These are phyloP conservation scores for Calonectria hawksworthii DNA, from an alignment of 2,329 filamentous ascomycete genomes.

Conservation along the genomic window DNA sequence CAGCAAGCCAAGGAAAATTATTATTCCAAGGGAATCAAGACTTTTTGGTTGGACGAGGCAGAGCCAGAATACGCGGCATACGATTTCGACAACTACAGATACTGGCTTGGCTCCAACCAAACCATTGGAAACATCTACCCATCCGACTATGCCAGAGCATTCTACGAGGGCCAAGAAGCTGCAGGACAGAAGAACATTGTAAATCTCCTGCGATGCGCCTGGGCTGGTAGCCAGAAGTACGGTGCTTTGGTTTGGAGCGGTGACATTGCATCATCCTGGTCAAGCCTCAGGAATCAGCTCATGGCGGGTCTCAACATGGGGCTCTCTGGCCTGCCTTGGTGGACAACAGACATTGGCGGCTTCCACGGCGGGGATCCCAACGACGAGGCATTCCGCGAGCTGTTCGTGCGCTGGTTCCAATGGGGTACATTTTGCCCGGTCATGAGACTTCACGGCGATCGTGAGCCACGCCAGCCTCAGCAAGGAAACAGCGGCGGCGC, in stretches of 20 bases:
- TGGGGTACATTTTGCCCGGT: constrained; percentile 78
- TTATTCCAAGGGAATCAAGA: constrained; percentile 71
- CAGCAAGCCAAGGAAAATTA: constrained; percentile 71
- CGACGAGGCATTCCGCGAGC: constrained; percentile 69
- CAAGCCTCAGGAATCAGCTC: constrained; percentile 70
- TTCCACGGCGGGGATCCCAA: constrained; percentile 75
- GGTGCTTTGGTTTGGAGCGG: constrained; percentile 77
- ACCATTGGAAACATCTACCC: constrained; percentile 72
- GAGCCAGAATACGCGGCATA: constrained; percentile 76
- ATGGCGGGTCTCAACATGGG: constrained; percentile 77
- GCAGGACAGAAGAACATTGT: constrained; percentile 70
- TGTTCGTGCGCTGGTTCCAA: constrained; percentile 78
- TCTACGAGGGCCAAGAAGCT: constrained; percentile 69
- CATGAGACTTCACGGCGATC: constrained; percentile 76
- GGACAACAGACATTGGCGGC: constrained; percentile 79
- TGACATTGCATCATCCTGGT: constrained; percentile 76
- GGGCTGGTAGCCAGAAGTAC: constrained; percentile 71
- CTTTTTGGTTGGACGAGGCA: constrained; percentile 79
- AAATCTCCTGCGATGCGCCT: constrained; percentile 67
- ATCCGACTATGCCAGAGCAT: constrained; percentile 68
- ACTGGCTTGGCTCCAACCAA: constrained; percentile 52
- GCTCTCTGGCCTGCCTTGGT: constrained; percentile 74
- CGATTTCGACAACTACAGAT: constrained; percentile 74
- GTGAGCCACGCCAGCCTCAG: constrained; percentile 65
- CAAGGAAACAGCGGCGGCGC: constrained; percentile 52